Evolutionary conservation across 1,139 yeast species (phyloP).

Genomic region (Geotrichum citri-aurantii): DNA sequence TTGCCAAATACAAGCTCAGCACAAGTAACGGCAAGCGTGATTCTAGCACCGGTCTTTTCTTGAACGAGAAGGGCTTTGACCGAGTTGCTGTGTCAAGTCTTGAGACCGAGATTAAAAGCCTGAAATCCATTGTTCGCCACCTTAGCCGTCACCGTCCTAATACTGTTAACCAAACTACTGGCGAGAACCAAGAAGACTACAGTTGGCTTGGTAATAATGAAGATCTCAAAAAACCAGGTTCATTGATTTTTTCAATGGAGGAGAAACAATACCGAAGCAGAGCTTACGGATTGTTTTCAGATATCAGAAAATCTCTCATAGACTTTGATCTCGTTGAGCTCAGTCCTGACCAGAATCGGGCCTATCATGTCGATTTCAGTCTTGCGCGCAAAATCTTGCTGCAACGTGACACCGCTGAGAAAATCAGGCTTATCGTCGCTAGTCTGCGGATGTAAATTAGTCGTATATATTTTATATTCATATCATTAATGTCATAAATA

Average conservation of each 20-base stretch:
- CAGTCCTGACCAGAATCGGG: neutral
- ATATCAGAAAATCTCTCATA: slow-evolving; percentile 18
- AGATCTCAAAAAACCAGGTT: neutral
- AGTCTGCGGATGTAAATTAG: slow-evolving; percentile 2
- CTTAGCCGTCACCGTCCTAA: slow-evolving; percentile 14
- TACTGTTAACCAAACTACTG: neutral
- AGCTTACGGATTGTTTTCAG: slow-evolving; percentile 17
- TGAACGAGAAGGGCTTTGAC: slow-evolving; percentile 9
- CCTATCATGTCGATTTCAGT: neutral
- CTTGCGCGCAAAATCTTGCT: neutral
- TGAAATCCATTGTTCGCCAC: slow-evolving; percentile 20
- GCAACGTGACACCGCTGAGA: slow-evolving; percentile 5
- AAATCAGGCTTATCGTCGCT: slow-evolving; percentile 4
- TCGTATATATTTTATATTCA: neutral
- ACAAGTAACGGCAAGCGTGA: slow-evolving; percentile 5
- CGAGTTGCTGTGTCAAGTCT: slow-evolving; percentile 20
- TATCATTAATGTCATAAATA: neutral
- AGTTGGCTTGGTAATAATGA: slow-evolving; percentile 6
- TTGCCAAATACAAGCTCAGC: slow-evolving; percentile 20
- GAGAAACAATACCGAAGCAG: slow-evolving; percentile 6
- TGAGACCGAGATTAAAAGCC: slow-evolving; percentile 21
- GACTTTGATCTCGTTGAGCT: slow-evolving; percentile 19
- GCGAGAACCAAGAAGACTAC: slow-evolving; percentile 1
- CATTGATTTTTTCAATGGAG: slow-evolving; percentile 9
- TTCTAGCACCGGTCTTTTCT: neutral